Conservation (phyloP, 768 basidiomycete genomes). For the Pholiota microspora region DNA sequence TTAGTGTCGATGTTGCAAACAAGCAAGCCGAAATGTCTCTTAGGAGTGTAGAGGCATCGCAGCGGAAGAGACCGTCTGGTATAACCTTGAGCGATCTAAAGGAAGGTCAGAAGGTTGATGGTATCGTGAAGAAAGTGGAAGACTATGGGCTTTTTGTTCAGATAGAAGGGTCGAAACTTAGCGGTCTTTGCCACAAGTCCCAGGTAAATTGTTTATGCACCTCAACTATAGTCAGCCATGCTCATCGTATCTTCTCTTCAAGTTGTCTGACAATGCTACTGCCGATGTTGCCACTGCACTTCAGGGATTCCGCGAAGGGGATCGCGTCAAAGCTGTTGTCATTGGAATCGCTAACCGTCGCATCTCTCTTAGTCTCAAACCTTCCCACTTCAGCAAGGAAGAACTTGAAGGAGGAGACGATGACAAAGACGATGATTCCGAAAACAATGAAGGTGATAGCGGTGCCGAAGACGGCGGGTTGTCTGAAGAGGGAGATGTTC, state of each 20-base stretch:
- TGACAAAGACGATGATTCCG: constrained; percentile 22
- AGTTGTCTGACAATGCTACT: constrained; percentile 88
- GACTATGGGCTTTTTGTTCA: constrained; percentile 92
- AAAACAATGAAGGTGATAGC: neutral
- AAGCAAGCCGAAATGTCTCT: constrained; percentile 93
- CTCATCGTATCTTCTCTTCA: neutral
- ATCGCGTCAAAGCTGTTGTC: constrained; percentile 79
- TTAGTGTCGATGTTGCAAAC: constrained; percentile 64
- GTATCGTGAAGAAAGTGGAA: constrained; percentile 78
- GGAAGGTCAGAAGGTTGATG: constrained; percentile 80
- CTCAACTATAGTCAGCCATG: neutral
- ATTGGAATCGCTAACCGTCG: constrained; percentile 72
- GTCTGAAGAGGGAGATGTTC: too few species aligned
- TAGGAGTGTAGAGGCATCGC: constrained; percentile 58
- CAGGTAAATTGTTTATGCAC: constrained; percentile 48
- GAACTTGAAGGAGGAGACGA: constrained; percentile 44
- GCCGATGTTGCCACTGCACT: constrained; percentile 79
- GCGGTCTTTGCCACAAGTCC: constrained; percentile 92
- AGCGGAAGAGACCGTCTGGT: constrained; percentile 29
- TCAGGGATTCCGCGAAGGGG: constrained; percentile 81
- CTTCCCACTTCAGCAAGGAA: constrained; percentile 77
- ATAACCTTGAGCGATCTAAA: constrained; percentile 55
- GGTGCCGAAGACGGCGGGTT: too few species aligned
- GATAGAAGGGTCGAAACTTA: constrained; percentile 80
- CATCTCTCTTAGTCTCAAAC: constrained; percentile 85